These are phyloP conservation scores for Davidsoniella eucalypti DNA, from an alignment of 2,329 filamentous ascomycete genomes.

Conservation along the genomic window DNA sequence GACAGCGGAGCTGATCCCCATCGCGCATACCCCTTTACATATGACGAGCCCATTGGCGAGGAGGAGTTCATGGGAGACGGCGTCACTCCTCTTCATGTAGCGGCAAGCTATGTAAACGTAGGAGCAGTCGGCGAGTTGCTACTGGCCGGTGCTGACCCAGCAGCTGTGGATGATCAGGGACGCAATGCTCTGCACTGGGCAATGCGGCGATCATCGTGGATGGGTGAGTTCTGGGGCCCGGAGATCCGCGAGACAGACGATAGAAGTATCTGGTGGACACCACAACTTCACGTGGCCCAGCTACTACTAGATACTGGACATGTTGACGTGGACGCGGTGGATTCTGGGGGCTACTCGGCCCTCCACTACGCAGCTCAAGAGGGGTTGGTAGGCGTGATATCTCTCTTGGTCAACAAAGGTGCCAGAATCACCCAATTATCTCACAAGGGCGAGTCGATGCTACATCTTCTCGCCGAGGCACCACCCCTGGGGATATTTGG, in stretches of 20 bases:
- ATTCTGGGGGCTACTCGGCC: background rate
- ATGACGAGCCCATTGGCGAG: background rate
- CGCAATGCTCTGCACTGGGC: constrained; percentile 5
- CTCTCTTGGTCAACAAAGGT: constrained; percentile 1
- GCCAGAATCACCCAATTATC: background rate
- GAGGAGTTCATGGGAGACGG: background rate
- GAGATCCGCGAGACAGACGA: background rate
- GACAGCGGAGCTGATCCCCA: background rate
- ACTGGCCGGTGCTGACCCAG: constrained; percentile 1
- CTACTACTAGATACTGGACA: background rate
- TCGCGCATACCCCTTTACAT: constrained; percentile 1
- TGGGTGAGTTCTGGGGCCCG: constrained; percentile 5
- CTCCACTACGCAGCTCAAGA: constrained; percentile 4
- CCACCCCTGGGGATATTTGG: constrained; percentile 26
- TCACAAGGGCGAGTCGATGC: background rate
- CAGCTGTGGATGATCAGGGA: background rate
- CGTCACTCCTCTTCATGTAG: constrained; percentile 3
- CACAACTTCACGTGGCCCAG: background rate
- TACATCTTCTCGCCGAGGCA: constrained; percentile 20
- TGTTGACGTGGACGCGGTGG: background rate
- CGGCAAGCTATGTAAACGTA: background rate
- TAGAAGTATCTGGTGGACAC: background rate
- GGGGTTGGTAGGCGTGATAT: constrained; percentile 1
- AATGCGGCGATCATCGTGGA: constrained; percentile 5
- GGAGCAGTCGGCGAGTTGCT: background rate